Evolutionary conservation across 2,329 filamentous ascomycete species (phyloP).

Genomic region (Scedosporium aurantiacum): DNA sequence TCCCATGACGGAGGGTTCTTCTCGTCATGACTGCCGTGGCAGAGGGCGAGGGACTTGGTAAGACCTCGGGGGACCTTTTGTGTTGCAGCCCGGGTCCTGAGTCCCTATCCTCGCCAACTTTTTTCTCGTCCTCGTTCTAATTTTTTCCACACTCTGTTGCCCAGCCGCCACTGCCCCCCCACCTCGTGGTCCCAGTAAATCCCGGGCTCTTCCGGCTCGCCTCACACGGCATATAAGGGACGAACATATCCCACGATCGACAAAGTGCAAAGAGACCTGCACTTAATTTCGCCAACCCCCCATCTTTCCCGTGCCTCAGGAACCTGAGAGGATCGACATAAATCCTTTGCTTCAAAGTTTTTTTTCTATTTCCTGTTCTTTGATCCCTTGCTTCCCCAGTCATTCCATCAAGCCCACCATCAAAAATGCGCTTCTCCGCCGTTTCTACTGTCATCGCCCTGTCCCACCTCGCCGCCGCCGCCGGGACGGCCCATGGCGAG

Average conservation of each 20-base stretch:
- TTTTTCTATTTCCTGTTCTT: not conserved
- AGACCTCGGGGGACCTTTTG: too few species aligned
- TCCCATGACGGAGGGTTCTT: too few species aligned
- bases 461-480: slow-evolving; percentile 24
- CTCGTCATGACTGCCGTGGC: too few species aligned
- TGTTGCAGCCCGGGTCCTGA: too few species aligned
- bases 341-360: not conserved
- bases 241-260: not conserved
- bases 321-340: too few species aligned
- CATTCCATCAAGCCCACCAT: not conserved
- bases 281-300: not conserved
- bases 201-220: not conserved
- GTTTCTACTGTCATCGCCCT: slow-evolving; percentile 1
- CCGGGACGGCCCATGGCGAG: slow-evolving; percentile 39
- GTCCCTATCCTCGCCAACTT: not conserved
- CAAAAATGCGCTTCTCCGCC: slow-evolving; percentile 1
- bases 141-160: not conserved
- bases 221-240: not conserved
- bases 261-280: not conserved
- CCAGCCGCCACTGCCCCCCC: not conserved
- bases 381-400: not conserved
- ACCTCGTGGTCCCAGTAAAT: not conserved
- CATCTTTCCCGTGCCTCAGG: not conserved
- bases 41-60: too few species aligned
- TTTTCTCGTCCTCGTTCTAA: not conserved